Percentiles rank a stretch among this genome's conserved stretches.
phyloP scores from a whole-genome alignment of 768 basidiomycete species.

The Kwoniella sp. region DNA sequence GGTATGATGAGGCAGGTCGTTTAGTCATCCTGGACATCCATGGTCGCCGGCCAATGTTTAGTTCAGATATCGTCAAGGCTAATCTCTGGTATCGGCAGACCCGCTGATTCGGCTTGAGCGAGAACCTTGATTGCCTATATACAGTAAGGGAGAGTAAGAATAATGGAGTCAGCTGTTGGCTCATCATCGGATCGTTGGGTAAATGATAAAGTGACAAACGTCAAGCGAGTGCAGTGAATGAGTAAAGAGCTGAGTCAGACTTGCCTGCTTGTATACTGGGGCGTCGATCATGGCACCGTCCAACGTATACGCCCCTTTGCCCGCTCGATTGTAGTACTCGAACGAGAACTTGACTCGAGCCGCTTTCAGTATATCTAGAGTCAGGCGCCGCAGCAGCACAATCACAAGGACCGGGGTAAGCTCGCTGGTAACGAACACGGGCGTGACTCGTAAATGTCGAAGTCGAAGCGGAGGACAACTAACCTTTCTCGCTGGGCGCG shows the following conservation, averaged over 20 bases:
- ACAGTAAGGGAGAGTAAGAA: too few species aligned
- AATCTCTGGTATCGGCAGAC: slow-evolving; percentile 15
- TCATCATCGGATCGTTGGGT: too few species aligned
- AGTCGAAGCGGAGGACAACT: slow-evolving; percentile 8
- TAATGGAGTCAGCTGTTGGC: not conserved
- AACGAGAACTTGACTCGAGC: slow-evolving; percentile 68
- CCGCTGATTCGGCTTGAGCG: slow-evolving; percentile 19
- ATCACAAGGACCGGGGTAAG: not conserved
- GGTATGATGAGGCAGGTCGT: not conserved
- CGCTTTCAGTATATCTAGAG: slow-evolving; percentile 73
- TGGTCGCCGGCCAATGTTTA: not conserved
- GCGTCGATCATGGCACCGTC: slow-evolving; percentile 82
- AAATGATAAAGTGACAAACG: too few species aligned
- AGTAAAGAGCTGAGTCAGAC: too few species aligned
- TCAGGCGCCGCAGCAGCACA: not conserved
- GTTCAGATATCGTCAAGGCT: slow-evolving; percentile 16
- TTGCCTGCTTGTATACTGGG: slow-evolving; percentile 82
- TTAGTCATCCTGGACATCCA: not conserved
- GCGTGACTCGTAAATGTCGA: not conserved
- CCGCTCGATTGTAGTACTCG: slow-evolving; percentile 66
- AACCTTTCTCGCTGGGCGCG: slow-evolving; percentile 72
- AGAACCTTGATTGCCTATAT: slow-evolving; percentile 22
- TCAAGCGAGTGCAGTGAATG: not conserved
- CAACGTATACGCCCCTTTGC: slow-evolving; percentile 69
- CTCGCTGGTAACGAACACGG: too few species aligned